These are phyloP conservation scores for Oxyria digyna DNA, from an alignment of 148 eudicot genomes.

Conservation along the genomic window DNA sequence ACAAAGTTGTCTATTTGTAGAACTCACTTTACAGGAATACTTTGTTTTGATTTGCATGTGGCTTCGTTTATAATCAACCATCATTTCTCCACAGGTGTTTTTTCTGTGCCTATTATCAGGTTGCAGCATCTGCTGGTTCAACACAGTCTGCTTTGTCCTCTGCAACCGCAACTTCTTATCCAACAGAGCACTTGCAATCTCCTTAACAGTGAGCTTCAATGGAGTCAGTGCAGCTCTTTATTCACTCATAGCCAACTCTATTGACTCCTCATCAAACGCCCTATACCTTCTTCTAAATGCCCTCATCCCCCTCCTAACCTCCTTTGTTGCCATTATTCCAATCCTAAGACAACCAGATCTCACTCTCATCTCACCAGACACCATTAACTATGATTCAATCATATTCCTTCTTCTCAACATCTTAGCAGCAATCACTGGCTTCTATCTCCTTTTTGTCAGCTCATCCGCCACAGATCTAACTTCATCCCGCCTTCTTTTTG, in stretches of 20 bases:
- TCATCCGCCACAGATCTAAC: constrained; percentile 18
- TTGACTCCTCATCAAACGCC: constrained; percentile 36
- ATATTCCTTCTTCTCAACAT: constrained; percentile 50
- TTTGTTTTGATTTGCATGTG: neutral
- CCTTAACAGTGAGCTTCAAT: constrained; percentile 71
- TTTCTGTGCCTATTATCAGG: constrained; percentile 70
- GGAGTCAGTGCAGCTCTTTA: constrained; percentile 82
- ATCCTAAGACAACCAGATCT: constrained; percentile 51
- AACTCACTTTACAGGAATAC: neutral
- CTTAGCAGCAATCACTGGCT: constrained; percentile 53
- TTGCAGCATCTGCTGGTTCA: constrained; percentile 92
- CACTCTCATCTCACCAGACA: constrained; percentile 29
- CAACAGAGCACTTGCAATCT: constrained; percentile 55
- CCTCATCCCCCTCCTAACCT: constrained; percentile 42
- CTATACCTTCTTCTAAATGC: constrained; percentile 71
- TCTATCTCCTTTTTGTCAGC: constrained; percentile 58
- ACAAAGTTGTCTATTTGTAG: no score
- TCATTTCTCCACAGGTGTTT: constrained; percentile 38
- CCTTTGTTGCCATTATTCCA: constrained; percentile 42
- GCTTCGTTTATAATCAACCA: neutral
- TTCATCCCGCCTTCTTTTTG: constrained; percentile 33
- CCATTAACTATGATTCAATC: constrained; percentile 30
- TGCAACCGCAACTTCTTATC: constrained; percentile 60
- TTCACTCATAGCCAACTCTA: constrained; percentile 51
- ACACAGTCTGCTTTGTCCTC: constrained; percentile 77